Conservation (phyloP, 1,284 basidiomycete species). For the Cutaneotrichosporon cutaneum region DNA sequence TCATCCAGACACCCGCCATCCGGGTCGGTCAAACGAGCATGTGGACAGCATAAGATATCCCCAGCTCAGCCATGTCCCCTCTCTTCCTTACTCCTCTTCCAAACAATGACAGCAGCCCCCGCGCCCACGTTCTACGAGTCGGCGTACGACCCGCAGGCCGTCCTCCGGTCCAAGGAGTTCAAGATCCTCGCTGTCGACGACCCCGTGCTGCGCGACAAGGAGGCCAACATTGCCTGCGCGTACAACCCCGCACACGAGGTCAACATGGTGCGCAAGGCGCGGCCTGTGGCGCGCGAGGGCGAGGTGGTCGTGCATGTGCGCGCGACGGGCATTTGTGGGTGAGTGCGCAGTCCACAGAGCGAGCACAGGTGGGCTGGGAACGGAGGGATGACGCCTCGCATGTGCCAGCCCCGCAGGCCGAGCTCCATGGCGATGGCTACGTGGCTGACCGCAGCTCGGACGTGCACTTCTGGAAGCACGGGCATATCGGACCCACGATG, state of each 20-base stretch:
- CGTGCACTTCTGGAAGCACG: slow-evolving; percentile 60
- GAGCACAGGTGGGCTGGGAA: no score
- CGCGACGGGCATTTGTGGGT: slow-evolving; percentile 56
- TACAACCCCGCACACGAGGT: slow-evolving; percentile 53
- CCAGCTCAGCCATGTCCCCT: no score
- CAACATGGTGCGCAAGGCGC: slow-evolving; percentile 52
- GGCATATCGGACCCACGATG: slow-evolving; percentile 52
- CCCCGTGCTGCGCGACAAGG: slow-evolving; percentile 25
- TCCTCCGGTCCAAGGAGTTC: slow-evolving; percentile 48
- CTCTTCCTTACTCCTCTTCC: no score
- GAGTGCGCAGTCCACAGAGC: slow-evolving; percentile 28
- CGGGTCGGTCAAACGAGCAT: no score
- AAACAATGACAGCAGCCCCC: slow-evolving; percentile 17
- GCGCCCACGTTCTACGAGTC: slow-evolving; percentile 30
- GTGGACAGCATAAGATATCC: no score
- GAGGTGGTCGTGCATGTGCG: slow-evolving; percentile 54
- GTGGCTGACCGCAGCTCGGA: slow-evolving; percentile 49
- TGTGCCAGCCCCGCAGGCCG: no score
- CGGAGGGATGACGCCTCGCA: no score
- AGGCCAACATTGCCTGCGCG: slow-evolving; percentile 49
- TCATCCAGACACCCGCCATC: neutral
- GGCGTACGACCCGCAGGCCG: slow-evolving; percentile 43
- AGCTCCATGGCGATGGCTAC: no score
- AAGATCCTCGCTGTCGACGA: slow-evolving; percentile 35
- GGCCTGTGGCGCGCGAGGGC: slow-evolving; percentile 44